Conservation (phyloP, 2,329 filamentous ascomycete genomes). For the Lachnellula willkommii region DNA sequence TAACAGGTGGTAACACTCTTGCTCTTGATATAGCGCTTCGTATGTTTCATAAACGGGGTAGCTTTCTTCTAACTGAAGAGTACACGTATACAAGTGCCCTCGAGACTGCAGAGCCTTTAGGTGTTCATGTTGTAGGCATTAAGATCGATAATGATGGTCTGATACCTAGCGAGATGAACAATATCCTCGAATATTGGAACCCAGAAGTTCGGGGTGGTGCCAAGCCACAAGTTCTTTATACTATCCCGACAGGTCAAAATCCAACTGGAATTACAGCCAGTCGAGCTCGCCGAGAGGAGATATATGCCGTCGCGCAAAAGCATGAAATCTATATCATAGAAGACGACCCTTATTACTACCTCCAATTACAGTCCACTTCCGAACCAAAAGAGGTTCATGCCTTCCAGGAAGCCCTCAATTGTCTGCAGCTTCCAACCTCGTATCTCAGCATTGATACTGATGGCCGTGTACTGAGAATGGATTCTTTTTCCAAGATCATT, state of each 20-base stretch:
- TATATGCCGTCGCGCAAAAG: constrained; percentile 61
- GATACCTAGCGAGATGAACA: constrained; percentile 53
- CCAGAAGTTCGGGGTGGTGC: constrained; percentile 44
- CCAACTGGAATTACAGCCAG: constrained; percentile 63
- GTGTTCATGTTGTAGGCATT: constrained; percentile 51
- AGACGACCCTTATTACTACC: constrained; percentile 69
- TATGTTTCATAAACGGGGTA: not conserved
- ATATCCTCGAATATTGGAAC: constrained; percentile 59
- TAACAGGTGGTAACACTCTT: not conserved
- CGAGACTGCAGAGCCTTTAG: constrained; percentile 56
- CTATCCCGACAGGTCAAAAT: constrained; percentile 65
- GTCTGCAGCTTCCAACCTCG: constrained; percentile 56
- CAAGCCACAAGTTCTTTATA: constrained; percentile 63
- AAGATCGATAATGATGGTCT: constrained; percentile 61
- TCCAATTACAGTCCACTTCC: constrained; percentile 53
- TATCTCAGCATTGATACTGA: constrained; percentile 74
- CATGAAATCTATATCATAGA: constrained; percentile 64
- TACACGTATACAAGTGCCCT: constrained; percentile 72
- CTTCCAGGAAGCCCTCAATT: constrained; percentile 65
- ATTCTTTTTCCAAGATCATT: constrained; percentile 87
- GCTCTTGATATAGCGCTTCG: not conserved
- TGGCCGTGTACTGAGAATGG: constrained; percentile 79
- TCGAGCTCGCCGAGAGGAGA: constrained; percentile 47
- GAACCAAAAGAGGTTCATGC: constrained; percentile 47
- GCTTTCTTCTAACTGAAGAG: constrained; percentile 72